phyloP scores from a whole-genome alignment of 1,139 yeast genomes.

The Candida sojae region DNA sequence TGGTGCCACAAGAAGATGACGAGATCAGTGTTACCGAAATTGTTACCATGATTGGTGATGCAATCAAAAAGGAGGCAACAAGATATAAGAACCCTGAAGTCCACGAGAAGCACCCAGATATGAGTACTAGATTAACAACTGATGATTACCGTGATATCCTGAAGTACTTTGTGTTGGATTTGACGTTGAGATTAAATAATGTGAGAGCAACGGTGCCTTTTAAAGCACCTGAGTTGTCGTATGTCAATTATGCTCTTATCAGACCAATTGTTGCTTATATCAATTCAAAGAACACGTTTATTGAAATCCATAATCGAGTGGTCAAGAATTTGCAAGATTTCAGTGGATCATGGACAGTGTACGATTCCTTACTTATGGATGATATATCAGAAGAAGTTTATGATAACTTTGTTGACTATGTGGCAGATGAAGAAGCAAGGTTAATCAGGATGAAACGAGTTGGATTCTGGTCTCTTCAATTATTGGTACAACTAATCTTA shows the following conservation, averaged over 20 bases:
- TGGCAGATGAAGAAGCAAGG: slow-evolving; percentile 81
- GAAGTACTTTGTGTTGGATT: slow-evolving; percentile 73
- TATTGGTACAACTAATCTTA: slow-evolving; percentile 75
- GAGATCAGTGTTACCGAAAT: slow-evolving; percentile 43
- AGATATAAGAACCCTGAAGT: slow-evolving; percentile 41
- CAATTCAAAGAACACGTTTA: slow-evolving; percentile 84
- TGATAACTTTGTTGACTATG: slow-evolving; percentile 86
- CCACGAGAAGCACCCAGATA: slow-evolving; percentile 30
- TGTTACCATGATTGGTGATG: slow-evolving; percentile 38
- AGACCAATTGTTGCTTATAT: slow-evolving; percentile 96
- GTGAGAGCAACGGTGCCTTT: slow-evolving; percentile 89
- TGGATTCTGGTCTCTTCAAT: slow-evolving; percentile 91
- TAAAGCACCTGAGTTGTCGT: slow-evolving; percentile 79
- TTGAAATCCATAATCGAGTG: slow-evolving; percentile 85
- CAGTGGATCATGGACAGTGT: slow-evolving; percentile 89
- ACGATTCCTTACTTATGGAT: slow-evolving; percentile 88
- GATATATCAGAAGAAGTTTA: slow-evolving; percentile 89
- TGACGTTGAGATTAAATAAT: slow-evolving; percentile 75
- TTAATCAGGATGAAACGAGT: slow-evolving; percentile 74
- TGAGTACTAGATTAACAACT: slow-evolving; percentile 28
- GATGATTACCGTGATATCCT: slow-evolving; percentile 35
- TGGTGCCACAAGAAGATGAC: slow-evolving; percentile 67
- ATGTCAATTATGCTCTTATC: slow-evolving; percentile 86
- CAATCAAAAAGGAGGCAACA: slow-evolving; percentile 42
- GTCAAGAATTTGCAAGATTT: slow-evolving; percentile 36